These are phyloP conservation scores for Phytophthora crassamura DNA, from an alignment of 352 stramenopile species.

Conservation along the genomic window DNA sequence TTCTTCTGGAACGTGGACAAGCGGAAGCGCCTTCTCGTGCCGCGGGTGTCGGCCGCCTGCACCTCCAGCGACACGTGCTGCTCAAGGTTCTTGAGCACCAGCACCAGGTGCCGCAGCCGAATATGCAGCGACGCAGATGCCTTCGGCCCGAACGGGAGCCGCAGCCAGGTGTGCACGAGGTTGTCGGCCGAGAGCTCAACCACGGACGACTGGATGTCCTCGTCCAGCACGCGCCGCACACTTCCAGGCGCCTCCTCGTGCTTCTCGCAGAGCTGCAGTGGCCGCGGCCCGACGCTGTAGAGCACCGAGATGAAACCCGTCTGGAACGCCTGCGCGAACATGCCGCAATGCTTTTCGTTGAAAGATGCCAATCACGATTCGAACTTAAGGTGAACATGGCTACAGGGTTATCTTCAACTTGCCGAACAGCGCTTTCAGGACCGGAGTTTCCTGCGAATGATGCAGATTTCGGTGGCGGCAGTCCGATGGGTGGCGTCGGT, in stretches of 20 bases:
- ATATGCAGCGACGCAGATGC: slow-evolving; percentile 47
- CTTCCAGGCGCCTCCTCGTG: slow-evolving; percentile 39
- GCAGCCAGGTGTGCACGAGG: slow-evolving; percentile 56
- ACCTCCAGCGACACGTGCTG: slow-evolving; percentile 59
- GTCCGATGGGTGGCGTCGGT: no score
- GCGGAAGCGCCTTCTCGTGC: slow-evolving; percentile 46
- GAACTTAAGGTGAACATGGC: not conserved
- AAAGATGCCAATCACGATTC: not conserved
- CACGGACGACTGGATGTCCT: slow-evolving; percentile 64
- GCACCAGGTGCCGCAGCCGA: slow-evolving; percentile 52
- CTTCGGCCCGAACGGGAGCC: slow-evolving; percentile 33
- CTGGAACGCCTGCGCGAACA: slow-evolving; percentile 63
- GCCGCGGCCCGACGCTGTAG: slow-evolving; percentile 55
- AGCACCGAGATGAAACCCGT: slow-evolving; percentile 64
- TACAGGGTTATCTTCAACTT: no score
- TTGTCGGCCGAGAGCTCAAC: slow-evolving; percentile 50
- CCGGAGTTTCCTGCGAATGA: no score
- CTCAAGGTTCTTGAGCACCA: slow-evolving; percentile 54
- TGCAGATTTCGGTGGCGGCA: no score
- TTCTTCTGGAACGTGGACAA: slow-evolving; percentile 58
- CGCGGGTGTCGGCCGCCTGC: slow-evolving; percentile 42
- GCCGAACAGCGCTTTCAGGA: no score
- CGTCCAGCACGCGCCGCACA: slow-evolving; percentile 59
- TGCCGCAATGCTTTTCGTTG: no score
- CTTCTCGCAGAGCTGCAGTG: slow-evolving; percentile 55